Evolutionary conservation across 148 eudicot genomes (phyloP).

Genomic region (Euryodendron excelsum): DNA sequence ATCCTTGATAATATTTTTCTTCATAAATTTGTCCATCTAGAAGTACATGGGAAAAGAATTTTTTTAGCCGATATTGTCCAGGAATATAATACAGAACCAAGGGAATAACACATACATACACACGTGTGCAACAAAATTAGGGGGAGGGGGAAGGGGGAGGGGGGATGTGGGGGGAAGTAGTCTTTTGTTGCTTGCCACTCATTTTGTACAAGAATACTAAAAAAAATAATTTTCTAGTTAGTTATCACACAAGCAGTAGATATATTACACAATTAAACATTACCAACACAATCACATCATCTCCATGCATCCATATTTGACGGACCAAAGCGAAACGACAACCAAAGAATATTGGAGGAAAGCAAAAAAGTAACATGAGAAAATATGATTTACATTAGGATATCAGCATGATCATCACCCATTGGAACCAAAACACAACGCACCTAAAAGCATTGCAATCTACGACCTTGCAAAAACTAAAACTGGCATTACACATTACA

Average conservation of each 20-base stretch:
- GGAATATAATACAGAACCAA: too few species aligned
- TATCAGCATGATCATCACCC: neutral
- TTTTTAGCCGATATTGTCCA: neutral
- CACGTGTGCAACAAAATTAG: too few species aligned
- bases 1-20: neutral
- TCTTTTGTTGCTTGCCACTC: too few species aligned
- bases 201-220: neutral
- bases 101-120: neutral
- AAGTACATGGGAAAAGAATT: neutral
- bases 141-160: too few species aligned
- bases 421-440: neutral
- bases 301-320: too few species aligned
- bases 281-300: too few species aligned
- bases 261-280: neutral
- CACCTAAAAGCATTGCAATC: slow-evolving; percentile 1
- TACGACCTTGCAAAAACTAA: neutral
- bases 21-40: neutral
- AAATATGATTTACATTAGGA: neutral
- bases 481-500: neutral
- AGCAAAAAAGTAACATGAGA: neutral
- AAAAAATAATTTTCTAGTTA: neutral
- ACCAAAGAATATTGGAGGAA: neutral
- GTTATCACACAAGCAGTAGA: neutral
- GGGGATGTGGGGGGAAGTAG: too few species aligned
- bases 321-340: too few species aligned